These are phyloP conservation scores for Tuber magnatum DNA, from an alignment of 495 filamentous ascomycete species.

Conservation along the genomic window DNA sequence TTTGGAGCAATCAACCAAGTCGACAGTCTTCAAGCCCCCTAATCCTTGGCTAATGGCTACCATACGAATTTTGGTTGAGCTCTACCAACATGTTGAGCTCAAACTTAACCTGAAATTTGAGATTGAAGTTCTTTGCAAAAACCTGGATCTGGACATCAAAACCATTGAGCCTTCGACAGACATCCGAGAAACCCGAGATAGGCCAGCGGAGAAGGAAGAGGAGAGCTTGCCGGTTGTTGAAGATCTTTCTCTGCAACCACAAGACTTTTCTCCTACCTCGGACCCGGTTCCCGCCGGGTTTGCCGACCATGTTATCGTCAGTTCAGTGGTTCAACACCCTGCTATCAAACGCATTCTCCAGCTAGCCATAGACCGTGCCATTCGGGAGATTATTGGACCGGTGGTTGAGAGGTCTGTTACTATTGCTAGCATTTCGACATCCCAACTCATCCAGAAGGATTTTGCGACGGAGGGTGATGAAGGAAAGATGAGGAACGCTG, in stretches of 20 bases:
- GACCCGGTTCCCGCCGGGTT: slow-evolving; percentile 33
- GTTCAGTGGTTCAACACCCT: slow-evolving; percentile 55
- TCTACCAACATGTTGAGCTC: slow-evolving; percentile 85
- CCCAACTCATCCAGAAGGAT: slow-evolving; percentile 89
- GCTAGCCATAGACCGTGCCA: slow-evolving; percentile 72
- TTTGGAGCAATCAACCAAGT: slow-evolving; percentile 70
- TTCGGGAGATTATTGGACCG: slow-evolving; percentile 90
- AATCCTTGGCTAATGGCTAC: slow-evolving; percentile 98
- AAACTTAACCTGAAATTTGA: slow-evolving; percentile 96
- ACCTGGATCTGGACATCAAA: slow-evolving; percentile 79
- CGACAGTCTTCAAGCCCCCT: slow-evolving; percentile 83
- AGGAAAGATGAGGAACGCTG: slow-evolving; percentile 70
- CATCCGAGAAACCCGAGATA: slow-evolving; percentile 71
- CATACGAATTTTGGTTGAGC: slow-evolving; percentile 73
- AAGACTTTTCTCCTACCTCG: slow-evolving; percentile 28
- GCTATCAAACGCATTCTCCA: slow-evolving; percentile 75
- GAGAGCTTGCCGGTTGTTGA: slow-evolving; percentile 48
- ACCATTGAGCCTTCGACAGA: slow-evolving; percentile 73
- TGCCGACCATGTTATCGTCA: slow-evolving; percentile 37
- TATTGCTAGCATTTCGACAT: slow-evolving; percentile 90
- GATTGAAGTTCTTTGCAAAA: slow-evolving; percentile 93
- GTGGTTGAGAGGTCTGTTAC: slow-evolving; percentile 96
- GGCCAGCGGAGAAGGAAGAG: slow-evolving; percentile 43
- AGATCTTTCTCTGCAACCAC: slow-evolving; percentile 41
- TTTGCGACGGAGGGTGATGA: slow-evolving; percentile 90